Evolutionary conservation across 805 yeast genomes (phyloP).

Genomic region (Aciculoconidium aculeatum): DNA sequence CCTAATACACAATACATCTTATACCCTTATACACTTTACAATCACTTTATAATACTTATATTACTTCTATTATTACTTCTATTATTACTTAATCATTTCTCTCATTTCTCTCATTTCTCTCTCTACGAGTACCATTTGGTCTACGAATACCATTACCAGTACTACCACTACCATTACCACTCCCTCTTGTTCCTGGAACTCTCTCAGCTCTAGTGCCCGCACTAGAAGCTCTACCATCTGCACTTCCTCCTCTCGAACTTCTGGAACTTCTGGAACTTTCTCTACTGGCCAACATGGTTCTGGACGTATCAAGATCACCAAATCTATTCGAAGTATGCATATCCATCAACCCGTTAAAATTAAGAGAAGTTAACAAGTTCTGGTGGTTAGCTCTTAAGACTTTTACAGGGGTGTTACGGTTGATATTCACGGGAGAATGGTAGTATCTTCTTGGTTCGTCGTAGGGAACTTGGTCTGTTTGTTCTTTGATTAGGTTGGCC

Average conservation of each 20-base stretch:
- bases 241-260: slow-evolving; percentile 6
- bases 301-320: slow-evolving; percentile 12
- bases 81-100: too few relatives aligned
- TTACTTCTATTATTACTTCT: too few relatives aligned
- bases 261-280: slow-evolving; percentile 7
- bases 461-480: neutral
- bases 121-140: too few relatives aligned
- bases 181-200: too few relatives aligned
- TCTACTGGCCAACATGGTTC: slow-evolving; percentile 5
- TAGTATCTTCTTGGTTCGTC: slow-evolving; percentile 10
- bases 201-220: too few relatives aligned
- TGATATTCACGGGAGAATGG: slow-evolving; percentile 16
- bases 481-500: too few relatives aligned
- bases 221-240: slow-evolving; percentile 7
- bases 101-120: too few relatives aligned
- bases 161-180: too few relatives aligned
- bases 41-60: too few relatives aligned
- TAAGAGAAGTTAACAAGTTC: slow-evolving; percentile 17
- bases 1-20: too few relatives aligned
- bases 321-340: slow-evolving; percentile 8
- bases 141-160: too few relatives aligned
- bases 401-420: slow-evolving; percentile 8
- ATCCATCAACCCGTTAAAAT: slow-evolving; percentile 13
- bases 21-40: too few relatives aligned
- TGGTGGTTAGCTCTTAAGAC: slow-evolving; percentile 15